phyloP scores from a whole-genome alignment of 2,329 filamentous ascomycete genomes.

The Fusarium praegraminearum region DNA sequence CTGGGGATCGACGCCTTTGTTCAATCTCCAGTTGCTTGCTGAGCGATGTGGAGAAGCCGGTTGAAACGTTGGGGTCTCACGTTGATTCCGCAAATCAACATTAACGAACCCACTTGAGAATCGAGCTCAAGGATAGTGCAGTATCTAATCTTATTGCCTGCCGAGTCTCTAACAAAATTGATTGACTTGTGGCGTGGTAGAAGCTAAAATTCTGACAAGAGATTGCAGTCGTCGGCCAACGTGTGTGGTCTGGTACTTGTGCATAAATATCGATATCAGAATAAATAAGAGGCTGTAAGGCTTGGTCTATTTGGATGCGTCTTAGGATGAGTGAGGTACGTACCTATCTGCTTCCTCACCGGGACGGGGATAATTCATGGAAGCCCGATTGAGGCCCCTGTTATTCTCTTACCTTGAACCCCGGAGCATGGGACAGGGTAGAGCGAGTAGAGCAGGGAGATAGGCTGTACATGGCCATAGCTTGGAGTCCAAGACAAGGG shows the following conservation, averaged over 20 bases:
- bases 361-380: background rate
- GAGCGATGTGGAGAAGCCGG: slow-evolving; percentile 44
- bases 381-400: slow-evolving; percentile 24
- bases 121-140: background rate
- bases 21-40: slow-evolving; percentile 37
- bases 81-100: slow-evolving; percentile 33
- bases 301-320: slow-evolving; percentile 25
- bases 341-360: slow-evolving; percentile 1
- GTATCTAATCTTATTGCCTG: slow-evolving; percentile 1
- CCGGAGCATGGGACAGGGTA: slow-evolving; percentile 32
- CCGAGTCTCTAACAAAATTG: background rate
- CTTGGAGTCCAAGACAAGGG: slow-evolving; percentile 27
- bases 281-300: slow-evolving; percentile 32
- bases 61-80: slow-evolving; percentile 45
- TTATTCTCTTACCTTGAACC: slow-evolving; percentile 23
- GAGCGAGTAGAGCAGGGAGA: slow-evolving; percentile 1
- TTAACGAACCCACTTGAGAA: slow-evolving; percentile 16
- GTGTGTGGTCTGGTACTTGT: slow-evolving; percentile 21
- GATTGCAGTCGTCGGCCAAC: slow-evolving; percentile 4
- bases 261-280: slow-evolving; percentile 2
- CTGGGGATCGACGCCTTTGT: slow-evolving; percentile 8
- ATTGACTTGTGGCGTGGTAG: background rate
- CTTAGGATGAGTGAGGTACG: background rate
- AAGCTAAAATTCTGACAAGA: background rate
- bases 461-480: background rate